Percentiles rank a stretch among this genome's conserved stretches.
Evolutionary conservation across 495 filamentous ascomycete species (phyloP).

Genomic region (Terfezia claveryi): DNA sequence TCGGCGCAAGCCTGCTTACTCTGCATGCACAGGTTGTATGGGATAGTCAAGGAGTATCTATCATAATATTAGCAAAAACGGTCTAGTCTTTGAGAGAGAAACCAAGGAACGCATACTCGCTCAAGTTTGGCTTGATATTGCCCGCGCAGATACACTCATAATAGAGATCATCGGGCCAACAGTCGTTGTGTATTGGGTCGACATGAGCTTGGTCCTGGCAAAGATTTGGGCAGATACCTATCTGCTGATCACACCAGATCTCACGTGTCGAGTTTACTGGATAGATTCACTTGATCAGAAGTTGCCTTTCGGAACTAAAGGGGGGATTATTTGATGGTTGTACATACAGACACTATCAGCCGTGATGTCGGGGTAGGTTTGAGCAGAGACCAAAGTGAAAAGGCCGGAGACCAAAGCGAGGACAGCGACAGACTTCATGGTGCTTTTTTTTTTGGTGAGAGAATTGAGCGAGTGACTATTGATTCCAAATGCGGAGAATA

Average conservation of each 20-base stretch:
- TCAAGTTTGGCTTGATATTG: constrained; percentile 9
- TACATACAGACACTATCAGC: constrained; percentile 7
- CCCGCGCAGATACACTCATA: constrained; percentile 9
- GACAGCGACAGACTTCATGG: constrained; percentile 13
- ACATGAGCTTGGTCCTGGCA: constrained; percentile 30
- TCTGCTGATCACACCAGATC: constrained; percentile 34
- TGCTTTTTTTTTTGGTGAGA: not conserved
- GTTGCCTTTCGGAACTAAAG: not conserved
- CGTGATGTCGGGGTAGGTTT: constrained; percentile 7
- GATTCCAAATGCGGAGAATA: too few species aligned
- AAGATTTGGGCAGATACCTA: constrained; percentile 37
- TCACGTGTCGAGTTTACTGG: constrained; percentile 4
- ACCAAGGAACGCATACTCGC: constrained; percentile 7
- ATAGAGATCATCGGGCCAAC: constrained; percentile 1
- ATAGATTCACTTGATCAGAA: not conserved
- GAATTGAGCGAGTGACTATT: too few species aligned
- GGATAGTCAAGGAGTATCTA: constrained; percentile 46
- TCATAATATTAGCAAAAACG: not conserved
- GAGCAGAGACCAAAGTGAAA: constrained; percentile 8
- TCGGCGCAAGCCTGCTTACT: constrained; percentile 34
- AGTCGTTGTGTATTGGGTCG: constrained; percentile 10
- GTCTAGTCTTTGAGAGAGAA: not conserved
- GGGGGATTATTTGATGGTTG: not conserved
- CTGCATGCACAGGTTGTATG: constrained; percentile 45
- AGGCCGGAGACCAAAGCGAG: constrained; percentile 10